Evolutionary conservation across 1,284 basidiomycete species (phyloP).

Genomic region (Apiotrichum siamense): DNA sequence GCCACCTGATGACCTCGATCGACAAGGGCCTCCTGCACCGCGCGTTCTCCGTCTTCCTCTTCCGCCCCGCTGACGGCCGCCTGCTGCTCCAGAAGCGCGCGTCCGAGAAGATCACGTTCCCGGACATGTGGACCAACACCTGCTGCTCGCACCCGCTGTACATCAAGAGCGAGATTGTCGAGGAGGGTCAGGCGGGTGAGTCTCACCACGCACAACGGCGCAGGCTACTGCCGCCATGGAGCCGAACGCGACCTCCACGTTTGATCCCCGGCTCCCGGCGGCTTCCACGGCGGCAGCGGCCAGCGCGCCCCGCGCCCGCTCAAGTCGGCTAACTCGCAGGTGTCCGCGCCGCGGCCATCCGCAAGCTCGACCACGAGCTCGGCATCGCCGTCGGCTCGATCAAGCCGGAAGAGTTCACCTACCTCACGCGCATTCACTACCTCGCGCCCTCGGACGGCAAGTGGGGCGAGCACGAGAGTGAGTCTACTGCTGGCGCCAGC

Average conservation of each 20-base stretch:
- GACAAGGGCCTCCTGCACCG: slow-evolving; percentile 90
- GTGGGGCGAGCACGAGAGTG: slow-evolving; percentile 99
- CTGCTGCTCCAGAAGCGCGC: slow-evolving; percentile 94
- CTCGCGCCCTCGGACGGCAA: slow-evolving; percentile 84
- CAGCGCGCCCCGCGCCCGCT: too few species aligned
- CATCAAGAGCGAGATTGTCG: slow-evolving; percentile 69
- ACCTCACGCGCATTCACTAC: slow-evolving; percentile 95
- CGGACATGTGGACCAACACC: slow-evolving; percentile 99
- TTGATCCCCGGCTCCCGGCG: not conserved
- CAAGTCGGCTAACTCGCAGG: slow-evolving; percentile 31
- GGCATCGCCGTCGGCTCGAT: slow-evolving; percentile 70
- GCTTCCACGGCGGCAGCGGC: too few species aligned
- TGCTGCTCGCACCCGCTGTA: slow-evolving; percentile 94
- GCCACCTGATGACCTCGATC: slow-evolving; percentile 98
- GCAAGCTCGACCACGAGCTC: slow-evolving; percentile 95
- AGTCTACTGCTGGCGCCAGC: slow-evolving; percentile 29
- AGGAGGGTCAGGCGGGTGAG: slow-evolving; percentile 64
- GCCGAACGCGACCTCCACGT: not conserved
- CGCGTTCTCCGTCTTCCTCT: slow-evolving; percentile 96
- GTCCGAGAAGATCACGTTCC: slow-evolving; percentile 98
- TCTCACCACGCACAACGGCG: slow-evolving; percentile 3
- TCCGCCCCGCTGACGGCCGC: slow-evolving; percentile 87
- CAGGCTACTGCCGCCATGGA: not conserved
- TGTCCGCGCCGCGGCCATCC: slow-evolving; percentile 78
- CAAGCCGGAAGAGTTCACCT: slow-evolving; percentile 82